Base-by-base conservation (phyloP, 208 protist species). In the Herpetomonas samuelpessoai region DNA sequence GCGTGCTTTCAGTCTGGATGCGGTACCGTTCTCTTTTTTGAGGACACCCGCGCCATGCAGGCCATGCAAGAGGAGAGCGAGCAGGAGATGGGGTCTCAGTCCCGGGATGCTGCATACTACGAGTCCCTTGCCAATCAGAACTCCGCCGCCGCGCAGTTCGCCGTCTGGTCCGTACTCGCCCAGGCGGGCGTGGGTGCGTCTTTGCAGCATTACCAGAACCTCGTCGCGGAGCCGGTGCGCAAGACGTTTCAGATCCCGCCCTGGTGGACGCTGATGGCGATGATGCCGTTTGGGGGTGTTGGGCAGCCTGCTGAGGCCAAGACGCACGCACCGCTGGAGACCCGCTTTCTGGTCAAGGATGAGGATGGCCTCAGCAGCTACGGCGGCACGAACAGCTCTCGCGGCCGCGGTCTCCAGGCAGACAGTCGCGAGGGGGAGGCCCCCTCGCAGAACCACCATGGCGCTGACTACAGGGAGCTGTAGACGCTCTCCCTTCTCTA, bases 191-290 rank as follows among this genome's bases (percentile, higher is more conserved):
- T 72, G n/a, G 77, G 68, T 26, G 77, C 68, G 14, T 53, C 57
- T 2, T 57, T 83, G 28, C 71, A 79, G 58, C 76, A 83, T 62
- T 83, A 79, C 70, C 68, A 68, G n/a, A 60, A 65, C 38, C 58
- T 83, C 21, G 76, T 83, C 55, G 57, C 50, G 1, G 57, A 22
- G 0, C 46, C 54, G 6, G 16, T 64, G 10, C 50, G 44, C 1
- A 35, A 58, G 21, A 27, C 25, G 30, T 73, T 70, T 59, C 22
- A 57, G 4, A 22, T 76, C 28, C 72, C 72, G 1, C 48, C 39
- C n/a, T 35, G 48, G 44, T 83, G 68, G 72, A 57, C 63, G 51
- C 28, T 76, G 44, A 46, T 71, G n/a, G 71, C 71, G 31, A 71
- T 76, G 63, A 73, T 79, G 68, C 72, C 72, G 1, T 75, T 78